Evolutionary conservation across 495 filamentous ascomycete species (phyloP), one percentile per base, ranked within the genome.

Genomic region (Neurospora sp.): DNA sequence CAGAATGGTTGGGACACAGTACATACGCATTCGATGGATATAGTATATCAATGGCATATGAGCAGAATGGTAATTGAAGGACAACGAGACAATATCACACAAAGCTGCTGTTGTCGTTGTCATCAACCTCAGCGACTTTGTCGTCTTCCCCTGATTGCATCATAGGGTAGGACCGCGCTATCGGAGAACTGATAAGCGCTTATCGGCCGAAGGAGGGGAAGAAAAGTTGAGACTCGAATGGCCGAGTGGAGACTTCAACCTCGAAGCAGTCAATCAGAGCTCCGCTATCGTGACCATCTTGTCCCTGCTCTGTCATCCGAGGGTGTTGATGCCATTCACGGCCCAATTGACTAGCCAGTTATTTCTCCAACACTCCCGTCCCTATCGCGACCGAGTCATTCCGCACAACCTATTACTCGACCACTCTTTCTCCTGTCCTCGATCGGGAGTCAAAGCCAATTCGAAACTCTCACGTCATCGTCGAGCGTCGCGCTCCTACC

Each of bases 111-210:
- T 31, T 31, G 27, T 31, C 27, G 27, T 31, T 31, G 27, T 31
- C 27, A 31, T 31, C 3, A 31, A 31, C 27, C 27, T 31, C 27
- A 31, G 27, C 3, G 27, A 31, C 27, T 31, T 31, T 31, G 27
- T 31, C 27, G 27, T 31, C 27, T 31, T 16, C 53, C 27, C 14
- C 27, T 3, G 39, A 77, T 77, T 75, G 72, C 74, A 75, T 75
- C 72, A 77, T 75, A 41, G 31, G 37, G 74, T 72, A 70, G 71
- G 70, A 72, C 70, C 39, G 78, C 76, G 78, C 73, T 69, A 77
- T 79, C 78, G 78, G 78, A 78, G 74, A 38, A 59, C 38, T 71
- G 70, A 70, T 65, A 69, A 69, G 41, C 72, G 31, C 27, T 40
- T 40, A 59, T 44, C 45, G 47, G 74, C 71, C 72, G 75, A 78